A percentile compares a stretch with the other conserved stretches of the same genome.
Evolutionary conservation across 805 yeast genomes (phyloP).

Genomic region (Wickerhamomyces sydowiorum): DNA sequence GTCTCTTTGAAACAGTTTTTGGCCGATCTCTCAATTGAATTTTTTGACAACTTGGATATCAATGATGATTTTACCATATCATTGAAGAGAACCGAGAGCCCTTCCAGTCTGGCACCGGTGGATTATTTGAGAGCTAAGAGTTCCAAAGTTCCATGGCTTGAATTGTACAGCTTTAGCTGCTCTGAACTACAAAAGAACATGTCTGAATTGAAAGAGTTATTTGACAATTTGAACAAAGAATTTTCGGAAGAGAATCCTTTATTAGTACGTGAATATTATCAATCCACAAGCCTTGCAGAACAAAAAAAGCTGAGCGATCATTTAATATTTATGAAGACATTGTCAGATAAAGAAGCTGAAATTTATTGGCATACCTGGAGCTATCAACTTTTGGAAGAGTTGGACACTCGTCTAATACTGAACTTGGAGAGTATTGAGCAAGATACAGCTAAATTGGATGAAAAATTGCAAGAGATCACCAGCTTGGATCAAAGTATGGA

Average conservation of each 20-base stretch:
- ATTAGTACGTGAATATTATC: constrained; percentile 21
- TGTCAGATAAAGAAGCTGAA: constrained; percentile 21
- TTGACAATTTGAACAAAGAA: constrained; percentile 19
- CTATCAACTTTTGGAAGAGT: constrained; percentile 18
- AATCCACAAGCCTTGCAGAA: constrained; percentile 9
- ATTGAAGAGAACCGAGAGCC: constrained; percentile 6
- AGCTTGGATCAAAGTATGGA: constrained; percentile 2
- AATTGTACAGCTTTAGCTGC: constrained; percentile 22
- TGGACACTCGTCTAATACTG: constrained; percentile 11
- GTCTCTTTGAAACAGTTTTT: constrained; percentile 19
- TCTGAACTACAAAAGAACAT: constrained; percentile 22
- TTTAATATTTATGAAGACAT: constrained; percentile 19
- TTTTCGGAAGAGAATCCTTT: constrained; percentile 22
- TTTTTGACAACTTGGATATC: constrained; percentile 21
- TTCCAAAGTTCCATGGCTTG: constrained; percentile 22
- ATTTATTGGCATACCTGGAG: constrained; percentile 22
- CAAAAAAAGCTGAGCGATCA: constrained; percentile 21
- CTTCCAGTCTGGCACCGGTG: constrained; percentile 1
- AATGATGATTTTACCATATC: constrained; percentile 17
- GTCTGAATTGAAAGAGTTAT: constrained; percentile 15
- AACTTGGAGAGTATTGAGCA: constrained; percentile 7
- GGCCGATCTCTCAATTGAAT: constrained; percentile 20
- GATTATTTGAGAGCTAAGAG: constrained; percentile 18
- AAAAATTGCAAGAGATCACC: constrained; percentile 2
- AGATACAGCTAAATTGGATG: constrained; percentile 5